Evolutionary conservation across 192 early-diverging fungal genomes (phyloP).

Genomic region (Lobulomyces angularis): DNA sequence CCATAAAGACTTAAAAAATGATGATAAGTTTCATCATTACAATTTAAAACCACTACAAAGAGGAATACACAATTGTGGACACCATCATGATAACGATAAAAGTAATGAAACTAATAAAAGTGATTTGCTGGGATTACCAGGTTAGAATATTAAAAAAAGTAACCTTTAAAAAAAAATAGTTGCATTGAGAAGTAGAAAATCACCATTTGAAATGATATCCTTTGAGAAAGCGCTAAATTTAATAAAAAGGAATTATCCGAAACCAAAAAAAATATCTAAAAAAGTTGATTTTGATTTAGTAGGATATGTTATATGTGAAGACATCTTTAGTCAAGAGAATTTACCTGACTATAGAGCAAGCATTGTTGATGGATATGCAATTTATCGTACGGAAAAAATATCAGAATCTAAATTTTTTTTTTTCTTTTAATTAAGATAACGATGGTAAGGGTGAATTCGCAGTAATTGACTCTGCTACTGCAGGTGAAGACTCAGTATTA

Average conservation of each 20-base stretch:
- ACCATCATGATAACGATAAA: constrained; percentile 29
- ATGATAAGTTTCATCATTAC: neutral
- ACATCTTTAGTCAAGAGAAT: constrained; percentile 55
- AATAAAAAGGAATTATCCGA: constrained; percentile 28
- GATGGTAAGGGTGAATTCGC: constrained; percentile 73
- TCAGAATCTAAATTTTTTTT: constrained; percentile 3
- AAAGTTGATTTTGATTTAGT: constrained; percentile 33
- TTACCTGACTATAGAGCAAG: constrained; percentile 82
- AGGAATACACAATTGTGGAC: constrained; percentile 10
- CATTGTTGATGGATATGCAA: constrained; percentile 90
- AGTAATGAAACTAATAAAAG: constrained; percentile 16
- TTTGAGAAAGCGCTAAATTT: constrained; percentile 52
- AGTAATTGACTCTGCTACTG: constrained; percentile 47
- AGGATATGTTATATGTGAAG: constrained; percentile 61
- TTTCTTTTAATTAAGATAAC: constrained; percentile 20
- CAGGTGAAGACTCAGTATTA: constrained; percentile 23
- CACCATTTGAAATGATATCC: constrained; percentile 69
- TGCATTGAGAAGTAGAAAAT: constrained; percentile 51
- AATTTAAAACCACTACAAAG: constrained; percentile 4
- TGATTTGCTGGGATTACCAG: constrained; percentile 11
- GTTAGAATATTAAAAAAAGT: too few relatives aligned
- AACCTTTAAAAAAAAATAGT: too few relatives aligned
- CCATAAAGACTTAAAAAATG: constrained; percentile 34
- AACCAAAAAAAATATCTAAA: constrained; percentile 15
- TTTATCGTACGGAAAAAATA: constrained; percentile 40